Base-by-base conservation (phyloP, 192 early-diverging fungal species). In the Backusella liffmaniae region DNA sequence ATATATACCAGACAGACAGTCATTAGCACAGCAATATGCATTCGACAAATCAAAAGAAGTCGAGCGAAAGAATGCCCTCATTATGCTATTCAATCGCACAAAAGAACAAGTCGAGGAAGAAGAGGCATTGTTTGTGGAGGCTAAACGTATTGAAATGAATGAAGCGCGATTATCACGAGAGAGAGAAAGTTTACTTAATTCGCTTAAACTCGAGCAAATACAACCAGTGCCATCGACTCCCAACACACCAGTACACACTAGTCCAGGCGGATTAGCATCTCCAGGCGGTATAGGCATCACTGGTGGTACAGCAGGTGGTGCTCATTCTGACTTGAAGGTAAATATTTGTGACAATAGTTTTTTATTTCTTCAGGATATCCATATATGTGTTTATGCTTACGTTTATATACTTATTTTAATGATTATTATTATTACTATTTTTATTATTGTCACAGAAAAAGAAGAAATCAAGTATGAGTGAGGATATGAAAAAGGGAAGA, bases 51-150 rank as follows among this genome's bases (percentile, higher is more conserved):
- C 42, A 23, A 79, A 74, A 30, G 96, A 98, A 82, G 69, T 89
- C 18, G 91, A 95, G 76, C 86, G 96, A 36, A 98, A 98, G 80
- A 86, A 90, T 74, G 91, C 93, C 16, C 85, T 97, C 3, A 89
- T 88, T 29, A 82, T 87, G 12, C 81, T 98, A 56, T 92, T 92
- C 73, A 83, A 73, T 5, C 88, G 96, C 26, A 92, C 92, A 26
- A 84, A 87, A 29, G 96, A 95, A 49, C 89, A 94, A 79, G 91
- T 94, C 16, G 88, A 92, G 78, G 95, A 98, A 75, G 96, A 98
- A 73, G 95, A 95, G 77, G 82, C 88, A 10, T 82, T 98, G 10
- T 88, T 91, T n/a, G 59, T 90, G 67, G 94, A 97, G 79, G 90
- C 92, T 10, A 87, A 92, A 15, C 88, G 92, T 46, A 90, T 96